Base-by-base conservation (phyloP, 768 basidiomycete species). In the Tylopilus intermedius region DNA sequence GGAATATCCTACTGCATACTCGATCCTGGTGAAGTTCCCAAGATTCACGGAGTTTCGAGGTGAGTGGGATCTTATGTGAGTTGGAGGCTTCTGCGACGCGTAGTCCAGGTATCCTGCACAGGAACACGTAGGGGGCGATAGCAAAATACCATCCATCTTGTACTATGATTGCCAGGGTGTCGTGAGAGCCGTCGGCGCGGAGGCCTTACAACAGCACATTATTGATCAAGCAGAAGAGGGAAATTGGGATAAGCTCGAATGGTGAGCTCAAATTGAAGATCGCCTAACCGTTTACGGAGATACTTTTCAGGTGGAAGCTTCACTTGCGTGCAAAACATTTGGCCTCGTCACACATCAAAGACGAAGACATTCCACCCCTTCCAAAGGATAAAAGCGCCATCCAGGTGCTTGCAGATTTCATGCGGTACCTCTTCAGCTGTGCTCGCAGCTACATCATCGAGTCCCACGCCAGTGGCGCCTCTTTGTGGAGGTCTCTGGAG, bases 131-230 rank as follows among this genome's bases (percentile, higher is more conserved):
- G 74, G 73, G 3, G 73, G 75, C 5, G 73, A 78, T 48, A 73
- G 69, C 22, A 80, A 79, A 53, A 76, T 80, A 39, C 79, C 76
- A 0, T 75, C 77, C 0, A 64, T 78, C 30, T 51, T 80, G 13
- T 76, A 75, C 52, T 80, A 80, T 53, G 77, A 78, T 51, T 48
- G 56, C 8, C 53, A 66, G n/a, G 78, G 76, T 2, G 33, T 37
- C 0, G 64, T 74, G 3, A 68, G 60, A 35, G 79, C 78, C 0
- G 63, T 72, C 5, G 79, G 79, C 0, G 76, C 76, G 1, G 77
- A 78, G 24, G 41, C 47, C 13, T 18, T 43, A 5, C 47, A 53
- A 41, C 52, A 53, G 4, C 40, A 47, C 4, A 48, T 47, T 26
- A 37, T 47, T 3, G 46, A 53, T 4, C 39, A 53, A 14, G 52